These are phyloP conservation scores for Aspergillus indologenus DNA, from an alignment of 495 filamentous ascomycete genomes.

Conservation along the genomic window DNA sequence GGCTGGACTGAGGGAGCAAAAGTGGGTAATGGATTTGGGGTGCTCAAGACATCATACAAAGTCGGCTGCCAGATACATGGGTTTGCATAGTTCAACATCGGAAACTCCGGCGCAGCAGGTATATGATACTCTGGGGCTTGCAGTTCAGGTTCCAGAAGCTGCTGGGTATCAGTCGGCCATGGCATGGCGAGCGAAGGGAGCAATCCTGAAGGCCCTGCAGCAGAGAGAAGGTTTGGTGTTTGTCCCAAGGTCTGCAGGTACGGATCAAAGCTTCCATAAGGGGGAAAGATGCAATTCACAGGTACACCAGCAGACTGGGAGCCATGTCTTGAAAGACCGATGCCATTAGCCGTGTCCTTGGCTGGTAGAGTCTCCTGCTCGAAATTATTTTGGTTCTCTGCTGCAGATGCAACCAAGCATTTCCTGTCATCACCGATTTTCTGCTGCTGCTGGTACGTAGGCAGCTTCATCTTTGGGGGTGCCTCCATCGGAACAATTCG, in stretches of 20 bases:
- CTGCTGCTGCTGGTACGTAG: slow-evolving; percentile 14
- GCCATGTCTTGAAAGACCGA: background rate
- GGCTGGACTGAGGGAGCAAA: slow-evolving; percentile 11
- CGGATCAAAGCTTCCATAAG: background rate
- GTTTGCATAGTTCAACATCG: slow-evolving; percentile 6
- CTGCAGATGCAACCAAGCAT: background rate
- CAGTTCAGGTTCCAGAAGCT: slow-evolving; percentile 4
- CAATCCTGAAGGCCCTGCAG: background rate
- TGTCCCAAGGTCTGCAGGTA: background rate
- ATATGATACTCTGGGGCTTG: slow-evolving; percentile 3
- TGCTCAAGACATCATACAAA: slow-evolving; percentile 12
- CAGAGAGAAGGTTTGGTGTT: slow-evolving; percentile 1
- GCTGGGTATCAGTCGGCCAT: slow-evolving; percentile 5
- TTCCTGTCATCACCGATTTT: slow-evolving; percentile 4
- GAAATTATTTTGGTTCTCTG: background rate
- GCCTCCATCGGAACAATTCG: slow-evolving; percentile 54
- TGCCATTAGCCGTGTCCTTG: background rate
- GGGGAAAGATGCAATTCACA: background rate
- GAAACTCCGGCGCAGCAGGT: slow-evolving; percentile 5
- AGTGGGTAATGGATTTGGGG: slow-evolving; percentile 8
- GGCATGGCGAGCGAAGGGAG: background rate
- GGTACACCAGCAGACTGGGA: slow-evolving; percentile 8
- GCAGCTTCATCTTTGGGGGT: slow-evolving; percentile 33
- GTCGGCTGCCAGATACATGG: slow-evolving; percentile 13
- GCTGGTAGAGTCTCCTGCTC: background rate